Percentiles rank a stretch among this genome's conserved stretches.
Conservation (phyloP, 1,284 basidiomycete species). For the Ganoderma sinense region DNA sequence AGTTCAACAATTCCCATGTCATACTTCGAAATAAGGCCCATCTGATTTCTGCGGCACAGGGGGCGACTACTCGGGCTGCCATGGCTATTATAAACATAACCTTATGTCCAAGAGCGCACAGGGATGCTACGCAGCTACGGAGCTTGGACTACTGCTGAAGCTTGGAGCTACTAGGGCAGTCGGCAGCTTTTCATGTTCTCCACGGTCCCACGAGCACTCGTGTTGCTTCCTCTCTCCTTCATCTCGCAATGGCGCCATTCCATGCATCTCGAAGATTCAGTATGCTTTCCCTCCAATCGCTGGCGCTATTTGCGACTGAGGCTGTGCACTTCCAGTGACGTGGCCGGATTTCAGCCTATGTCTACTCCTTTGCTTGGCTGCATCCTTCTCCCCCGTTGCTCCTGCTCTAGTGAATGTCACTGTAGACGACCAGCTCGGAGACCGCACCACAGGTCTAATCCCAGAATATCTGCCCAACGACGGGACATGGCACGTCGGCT, state of each 20-base stretch:
- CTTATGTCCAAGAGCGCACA: neutral
- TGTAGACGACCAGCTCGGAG: neutral
- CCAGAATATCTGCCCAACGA: neutral
- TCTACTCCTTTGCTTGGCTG: neutral
- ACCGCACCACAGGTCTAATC: neutral
- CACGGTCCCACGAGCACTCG: neutral
- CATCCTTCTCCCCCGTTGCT: neutral
- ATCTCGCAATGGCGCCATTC: neutral
- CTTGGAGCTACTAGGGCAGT: too few species aligned
- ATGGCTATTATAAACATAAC: neutral
- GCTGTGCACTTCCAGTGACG: neutral
- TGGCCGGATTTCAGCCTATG: neutral
- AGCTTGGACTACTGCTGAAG: too few species aligned
- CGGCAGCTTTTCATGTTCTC: neutral
- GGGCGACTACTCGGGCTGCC: too few species aligned
- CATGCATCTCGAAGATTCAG: neutral
- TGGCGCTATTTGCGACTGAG: neutral
- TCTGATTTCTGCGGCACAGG: too few species aligned
- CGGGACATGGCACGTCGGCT: neutral
- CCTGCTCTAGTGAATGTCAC: neutral
- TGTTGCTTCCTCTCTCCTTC: neutral
- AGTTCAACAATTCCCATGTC: too few species aligned
- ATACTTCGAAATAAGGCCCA: too few species aligned
- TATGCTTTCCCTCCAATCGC: neutral
- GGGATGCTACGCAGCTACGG: neutral